Evolutionary conservation across 371 early-diverging fungal genomes (phyloP).

Genomic region (Syncephalastrum racemosum): DNA sequence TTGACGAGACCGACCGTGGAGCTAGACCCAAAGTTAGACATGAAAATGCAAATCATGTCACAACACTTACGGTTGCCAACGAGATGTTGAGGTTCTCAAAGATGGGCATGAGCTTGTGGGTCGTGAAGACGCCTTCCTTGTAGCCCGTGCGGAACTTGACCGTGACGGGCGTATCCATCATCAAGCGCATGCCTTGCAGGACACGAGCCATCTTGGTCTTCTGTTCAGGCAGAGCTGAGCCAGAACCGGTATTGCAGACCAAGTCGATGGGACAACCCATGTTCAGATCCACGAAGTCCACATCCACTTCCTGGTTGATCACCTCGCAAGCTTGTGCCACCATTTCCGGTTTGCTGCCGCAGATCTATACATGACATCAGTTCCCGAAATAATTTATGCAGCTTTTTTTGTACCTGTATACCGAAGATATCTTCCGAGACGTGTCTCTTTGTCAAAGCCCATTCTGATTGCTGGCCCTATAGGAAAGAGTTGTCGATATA

Average conservation of each 20-base stretch:
- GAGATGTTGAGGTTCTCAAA: conserved; percentile 57
- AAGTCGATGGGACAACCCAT: conserved; percentile 95
- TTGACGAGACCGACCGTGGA: conserved; percentile 92
- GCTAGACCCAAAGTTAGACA: conserved; percentile 19
- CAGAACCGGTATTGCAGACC: conserved; percentile 81
- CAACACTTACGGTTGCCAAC: conserved; percentile 43
- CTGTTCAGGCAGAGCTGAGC: conserved; percentile 78
- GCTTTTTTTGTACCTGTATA: conserved; percentile 58
- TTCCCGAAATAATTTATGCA: not conserved
- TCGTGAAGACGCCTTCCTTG: conserved; percentile 59
- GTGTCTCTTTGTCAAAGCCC: conserved; percentile 90
- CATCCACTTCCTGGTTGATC: conserved; percentile 62
- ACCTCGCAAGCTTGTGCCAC: conserved; percentile 70
- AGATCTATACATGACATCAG: conserved; percentile 35
- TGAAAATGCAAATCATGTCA: not conserved
- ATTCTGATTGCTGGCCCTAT: conserved; percentile 74
- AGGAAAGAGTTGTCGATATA: not conserved
- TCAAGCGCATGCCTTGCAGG: conserved; percentile 71
- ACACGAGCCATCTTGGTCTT: conserved; percentile 72
- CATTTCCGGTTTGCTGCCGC: conserved; percentile 67
- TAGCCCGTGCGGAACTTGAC: conserved; percentile 92
- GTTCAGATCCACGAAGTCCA: conserved; percentile 96
- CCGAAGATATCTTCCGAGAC: conserved; percentile 91
- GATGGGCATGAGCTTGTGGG: conserved; percentile 72
- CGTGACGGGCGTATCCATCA: conserved; percentile 80